Evolutionary conservation across 805 yeast species (phyloP), one percentile per base, ranked within the genome.

Genomic region (Cyberlindnera euphorbiae): DNA sequence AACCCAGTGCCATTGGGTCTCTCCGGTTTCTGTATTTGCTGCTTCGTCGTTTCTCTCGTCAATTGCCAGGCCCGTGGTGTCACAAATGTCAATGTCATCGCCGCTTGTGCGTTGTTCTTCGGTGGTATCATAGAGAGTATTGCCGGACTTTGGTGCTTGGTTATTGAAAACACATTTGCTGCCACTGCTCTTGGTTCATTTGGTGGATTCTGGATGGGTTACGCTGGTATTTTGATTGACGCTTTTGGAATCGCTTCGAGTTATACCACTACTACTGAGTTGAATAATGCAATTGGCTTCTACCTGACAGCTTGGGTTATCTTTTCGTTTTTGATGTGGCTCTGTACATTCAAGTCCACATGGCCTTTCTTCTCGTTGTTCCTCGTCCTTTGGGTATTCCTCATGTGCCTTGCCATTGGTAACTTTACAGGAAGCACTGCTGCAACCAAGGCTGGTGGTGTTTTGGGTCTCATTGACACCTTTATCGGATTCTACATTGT

Each of bases 201-300:
- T 47, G 90, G 85, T 40, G 89, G 86, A 4, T 82, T 82, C 57
- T 82, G 90, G 90, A 73, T 79, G 65, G 66, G 79, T 18, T 82
- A 76, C 66, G 88, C 80, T 41, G 82, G 82, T 22, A 72, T 82
- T 23, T 58, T 61, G 39, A 67, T 73, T 32, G 79, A 77, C 32
- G 71, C 73, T 52, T 79, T 78, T 54, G 78, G 77, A 17, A 72
- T 77, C 19, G 60, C 58, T 3, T 61, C 71, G 2, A 72, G 72
- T 6, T 74, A 78, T 44, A 61, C 60, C 24, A 68, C 60, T 5
- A 67, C 65, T 6, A 53, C 58, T 13, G 77, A 71, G 49, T 55
- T 68, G 16, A 55, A 55, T 28, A 72, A 76, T 45, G 80, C 76
- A 1, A 46, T 73, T 18, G 86, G 83, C 2, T 72, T 79, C 47